Evolutionary conservation across 805 yeast genomes (phyloP).

Genomic region (Sugiyamaella valdiviana): DNA sequence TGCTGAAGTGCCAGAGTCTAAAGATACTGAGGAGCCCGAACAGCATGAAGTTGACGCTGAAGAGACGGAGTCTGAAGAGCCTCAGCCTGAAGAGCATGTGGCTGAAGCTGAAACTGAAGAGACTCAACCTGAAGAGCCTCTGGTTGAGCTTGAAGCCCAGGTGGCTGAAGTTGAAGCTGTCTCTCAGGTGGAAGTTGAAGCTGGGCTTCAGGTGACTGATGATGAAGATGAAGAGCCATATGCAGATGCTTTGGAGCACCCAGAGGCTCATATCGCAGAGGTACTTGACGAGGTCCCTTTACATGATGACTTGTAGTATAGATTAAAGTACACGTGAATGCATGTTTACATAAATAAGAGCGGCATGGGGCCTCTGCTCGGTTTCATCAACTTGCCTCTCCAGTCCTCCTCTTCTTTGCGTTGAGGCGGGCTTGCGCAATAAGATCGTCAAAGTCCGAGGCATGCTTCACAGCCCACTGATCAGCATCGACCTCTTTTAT

Average conservation of each 20-base stretch:
- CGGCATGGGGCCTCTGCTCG: background rate
- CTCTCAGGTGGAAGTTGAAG: background rate
- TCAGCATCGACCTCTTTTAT: slow-evolving; percentile 19
- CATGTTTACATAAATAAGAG: background rate
- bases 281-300: background rate
- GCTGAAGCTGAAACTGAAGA: background rate
- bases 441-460: slow-evolving; percentile 22
- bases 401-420: background rate
- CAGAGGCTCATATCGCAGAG: too few relatives aligned
- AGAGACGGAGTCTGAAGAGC: background rate
- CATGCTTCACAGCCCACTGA: slow-evolving; percentile 22
- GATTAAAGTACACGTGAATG: background rate
- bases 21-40: too few relatives aligned
- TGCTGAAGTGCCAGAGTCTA: too few relatives aligned
- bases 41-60: background rate
- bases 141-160: background rate
- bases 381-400: background rate
- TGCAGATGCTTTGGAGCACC: too few relatives aligned
- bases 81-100: background rate
- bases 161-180: background rate
- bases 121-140: background rate
- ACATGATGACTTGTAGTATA: background rate
- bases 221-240: background rate
- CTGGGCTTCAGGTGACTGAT: background rate
- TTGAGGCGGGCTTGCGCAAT: slow-evolving; percentile 19